Base-by-base conservation (phyloP, 192 early-diverging fungal genomes). In the Backusella tuberculispora region DNA sequence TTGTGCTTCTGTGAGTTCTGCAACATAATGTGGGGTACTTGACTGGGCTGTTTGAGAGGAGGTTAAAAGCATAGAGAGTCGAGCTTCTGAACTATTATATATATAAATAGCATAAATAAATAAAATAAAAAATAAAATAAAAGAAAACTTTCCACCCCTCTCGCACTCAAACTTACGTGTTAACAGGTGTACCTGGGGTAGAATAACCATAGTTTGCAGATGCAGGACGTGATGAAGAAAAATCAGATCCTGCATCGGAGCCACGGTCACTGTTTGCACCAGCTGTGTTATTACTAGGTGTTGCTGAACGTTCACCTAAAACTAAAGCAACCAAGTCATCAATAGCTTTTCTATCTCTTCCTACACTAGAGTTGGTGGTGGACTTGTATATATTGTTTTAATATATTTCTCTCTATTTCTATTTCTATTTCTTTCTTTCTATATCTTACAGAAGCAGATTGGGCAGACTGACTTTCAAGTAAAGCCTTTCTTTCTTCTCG, bases 321-420 rank as follows among this genome's bases (percentile, higher is more conserved):
- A 97, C 86, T 21, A 92, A 90, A 34, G 90, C 87, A 9, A 99
- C 95, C 14, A 99, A 84, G 21, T 94, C 94, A 74, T 99, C 94
- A 46, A 98, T 89, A 44, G 93, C 92, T 66, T 86, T 89, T 76
- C 88, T 81, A 43, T 87, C 83, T 45, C 45, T 77, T 14, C 73
- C 78, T 68, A 75, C 73, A 14, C 72, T 26, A 34, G 73, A 12
- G 14, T 29, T 43, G 0, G 53, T 56, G 7, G 53, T 24, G 10
- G 53, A 12, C 12, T 40, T 19, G 21, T 63, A 41, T 71, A 37
- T 1, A 40, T n/a, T 9, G 12, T 17, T 9, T 17, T 37, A 13
- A 15, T 65, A 14, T 66, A 66, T 9, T 37, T 38, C 6, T 8
- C 7, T 40, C 12, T 66, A 75, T 26, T 29, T 45, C 10, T 74